These are phyloP conservation scores for Botryotinia narcissicola DNA, from an alignment of 2,329 filamentous ascomycete species.

Conservation along the genomic window DNA sequence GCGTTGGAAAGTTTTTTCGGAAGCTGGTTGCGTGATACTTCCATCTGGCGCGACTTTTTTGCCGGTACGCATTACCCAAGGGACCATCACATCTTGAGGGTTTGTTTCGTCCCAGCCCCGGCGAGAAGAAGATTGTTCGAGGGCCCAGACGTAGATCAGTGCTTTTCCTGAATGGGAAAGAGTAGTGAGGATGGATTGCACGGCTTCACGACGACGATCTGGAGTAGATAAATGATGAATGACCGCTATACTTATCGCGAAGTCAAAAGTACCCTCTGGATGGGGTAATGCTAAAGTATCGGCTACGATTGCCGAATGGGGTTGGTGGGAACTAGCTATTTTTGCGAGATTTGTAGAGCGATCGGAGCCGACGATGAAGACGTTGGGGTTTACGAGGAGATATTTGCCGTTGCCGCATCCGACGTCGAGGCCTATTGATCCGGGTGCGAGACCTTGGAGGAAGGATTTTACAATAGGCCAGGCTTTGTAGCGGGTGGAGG, in stretches of 20 bases:
- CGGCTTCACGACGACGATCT: conserved; percentile 66
- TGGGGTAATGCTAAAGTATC: conserved; percentile 85
- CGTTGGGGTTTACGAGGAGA: conserved; percentile 69
- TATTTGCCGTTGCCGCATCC: conserved; percentile 99
- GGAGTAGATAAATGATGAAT: conserved; percentile 87
- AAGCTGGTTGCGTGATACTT: conserved; percentile 36
- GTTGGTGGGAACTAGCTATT: conserved; percentile 48
- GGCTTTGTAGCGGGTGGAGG: conserved; percentile 74
- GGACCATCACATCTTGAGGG: conserved; percentile 90
- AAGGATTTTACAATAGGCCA: conserved; percentile 91
- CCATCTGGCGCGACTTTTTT: conserved; percentile 40
- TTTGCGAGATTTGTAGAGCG: conserved; percentile 61
- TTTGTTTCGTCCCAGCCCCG: conserved; percentile 83
- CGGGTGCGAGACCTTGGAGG: conserved; percentile 61
- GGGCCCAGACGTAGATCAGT: conserved; percentile 89
- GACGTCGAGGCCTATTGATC: conserved; percentile 81
- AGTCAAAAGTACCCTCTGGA: conserved; percentile 66
- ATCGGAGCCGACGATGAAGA: conserved; percentile 84
- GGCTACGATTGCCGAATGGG: conserved; percentile 71
- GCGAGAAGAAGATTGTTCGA: conserved; percentile 85
- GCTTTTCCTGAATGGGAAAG: conserved; percentile 53
- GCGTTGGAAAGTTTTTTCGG: conserved; percentile 61
- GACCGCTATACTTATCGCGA: conserved; percentile 91
- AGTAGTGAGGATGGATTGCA: not conserved
- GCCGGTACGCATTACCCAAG: conserved; percentile 70